A percentile compares a stretch with the other conserved stretches of the same genome.
Conservation (phyloP, 768 basidiomycete species). For the Collybia mongolica region DNA sequence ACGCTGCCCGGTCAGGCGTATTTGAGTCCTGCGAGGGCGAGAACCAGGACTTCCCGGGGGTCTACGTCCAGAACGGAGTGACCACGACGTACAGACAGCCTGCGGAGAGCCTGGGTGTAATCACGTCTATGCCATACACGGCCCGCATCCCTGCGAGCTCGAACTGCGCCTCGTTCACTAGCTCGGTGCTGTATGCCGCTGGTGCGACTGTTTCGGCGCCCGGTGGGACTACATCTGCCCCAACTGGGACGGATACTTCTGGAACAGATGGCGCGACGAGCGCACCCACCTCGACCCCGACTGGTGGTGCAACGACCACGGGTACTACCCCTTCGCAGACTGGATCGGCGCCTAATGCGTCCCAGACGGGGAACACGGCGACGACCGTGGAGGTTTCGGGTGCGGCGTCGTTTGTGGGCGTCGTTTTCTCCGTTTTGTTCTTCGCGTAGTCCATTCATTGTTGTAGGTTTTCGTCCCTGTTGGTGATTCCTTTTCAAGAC, state of each 20-base stretch:
- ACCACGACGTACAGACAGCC: constrained; percentile 41
- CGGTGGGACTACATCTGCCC: too few relatives aligned
- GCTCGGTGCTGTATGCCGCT: constrained; percentile 28
- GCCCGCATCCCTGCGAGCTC: constrained; percentile 34
- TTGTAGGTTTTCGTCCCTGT: too few relatives aligned
- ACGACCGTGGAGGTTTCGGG: constrained; percentile 7
- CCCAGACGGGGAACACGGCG: constrained; percentile 12
- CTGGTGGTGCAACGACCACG: too few relatives aligned
- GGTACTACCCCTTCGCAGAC: too few relatives aligned
- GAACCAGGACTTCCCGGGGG: constrained; percentile 61
- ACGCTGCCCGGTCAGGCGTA: constrained; percentile 50
- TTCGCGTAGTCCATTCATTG: constrained; percentile 10
- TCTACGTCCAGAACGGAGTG: constrained; percentile 36
- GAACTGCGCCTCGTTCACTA: constrained; percentile 31
- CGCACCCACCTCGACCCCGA: too few relatives aligned
- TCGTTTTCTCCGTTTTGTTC: constrained; percentile 17
- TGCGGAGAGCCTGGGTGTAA: constrained; percentile 33
- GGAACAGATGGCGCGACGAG: too few relatives aligned
- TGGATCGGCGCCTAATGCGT: constrained; percentile 3
- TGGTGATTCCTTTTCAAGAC: too few relatives aligned
- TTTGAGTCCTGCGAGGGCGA: constrained; percentile 71
- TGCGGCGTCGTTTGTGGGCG: constrained; percentile 12
- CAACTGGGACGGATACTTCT: too few relatives aligned
- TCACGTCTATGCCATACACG: constrained; percentile 36
- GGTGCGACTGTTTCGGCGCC: constrained; percentile 13